A percentile compares a stretch with the other conserved stretches of the same genome.
Evolutionary conservation across 164 flowering plant species (phyloP).

Genomic region (Sedum album): DNA sequence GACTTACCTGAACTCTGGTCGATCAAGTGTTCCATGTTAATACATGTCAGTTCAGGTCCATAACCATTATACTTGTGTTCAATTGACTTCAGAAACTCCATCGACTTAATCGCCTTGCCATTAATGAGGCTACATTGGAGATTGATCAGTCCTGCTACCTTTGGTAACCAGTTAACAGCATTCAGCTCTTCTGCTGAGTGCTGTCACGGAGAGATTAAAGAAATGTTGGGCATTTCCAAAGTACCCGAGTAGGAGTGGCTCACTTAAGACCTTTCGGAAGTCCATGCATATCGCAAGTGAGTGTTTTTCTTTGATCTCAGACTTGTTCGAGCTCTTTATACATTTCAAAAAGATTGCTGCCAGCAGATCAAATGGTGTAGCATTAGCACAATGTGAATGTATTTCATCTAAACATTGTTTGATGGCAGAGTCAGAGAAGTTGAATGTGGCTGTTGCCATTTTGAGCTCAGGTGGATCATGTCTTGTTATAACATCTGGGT

Average conservation of each 20-base stretch:
- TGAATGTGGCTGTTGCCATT: conserved; percentile 54
- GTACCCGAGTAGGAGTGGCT: conserved; percentile 40
- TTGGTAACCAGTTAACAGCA: conserved; percentile 14
- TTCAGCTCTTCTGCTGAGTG: conserved; percentile 14
- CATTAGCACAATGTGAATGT: conserved; percentile 33
- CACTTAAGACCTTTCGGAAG: conserved; percentile 31
- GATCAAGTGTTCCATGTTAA: conserved; percentile 45
- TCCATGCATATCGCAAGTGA: conserved; percentile 47
- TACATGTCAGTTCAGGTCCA: conserved; percentile 58
- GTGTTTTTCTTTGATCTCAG: not conserved
- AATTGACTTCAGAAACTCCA: conserved; percentile 30
- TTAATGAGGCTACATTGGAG: conserved; percentile 17
- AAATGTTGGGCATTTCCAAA: conserved; percentile 75
- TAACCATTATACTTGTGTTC: conserved; percentile 38
- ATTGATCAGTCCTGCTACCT: conserved; percentile 23
- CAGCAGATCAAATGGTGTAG: conserved; percentile 63
- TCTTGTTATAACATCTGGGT: conserved; percentile 23
- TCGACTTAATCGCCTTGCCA: conserved; percentile 37
- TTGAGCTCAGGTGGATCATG: conserved; percentile 12
- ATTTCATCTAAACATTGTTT: conserved; percentile 32
- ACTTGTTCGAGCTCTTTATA: conserved; percentile 15
- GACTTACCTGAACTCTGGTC: conserved; percentile 1
- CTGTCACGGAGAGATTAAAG: conserved; percentile 22
- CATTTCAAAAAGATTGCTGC: conserved; percentile 63
- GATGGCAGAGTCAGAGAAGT: conserved; percentile 39